Evolutionary conservation across 2,329 filamentous ascomycete species (phyloP).

Genomic region (Penicillium brevicompactum): DNA sequence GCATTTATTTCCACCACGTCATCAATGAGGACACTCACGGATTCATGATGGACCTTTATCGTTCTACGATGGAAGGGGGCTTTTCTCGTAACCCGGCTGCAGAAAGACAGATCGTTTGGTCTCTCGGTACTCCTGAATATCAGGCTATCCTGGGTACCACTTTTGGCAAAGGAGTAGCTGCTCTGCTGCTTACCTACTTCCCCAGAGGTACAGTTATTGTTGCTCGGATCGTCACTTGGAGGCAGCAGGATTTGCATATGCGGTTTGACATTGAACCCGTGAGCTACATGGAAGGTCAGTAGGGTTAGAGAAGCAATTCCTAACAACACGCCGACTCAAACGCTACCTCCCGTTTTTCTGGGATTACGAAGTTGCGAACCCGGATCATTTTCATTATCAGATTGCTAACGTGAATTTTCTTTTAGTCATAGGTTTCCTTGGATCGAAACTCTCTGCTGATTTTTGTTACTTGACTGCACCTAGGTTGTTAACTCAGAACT

Average conservation of each 20-base stretch:
- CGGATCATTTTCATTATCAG: not conserved
- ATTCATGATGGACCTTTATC: not conserved
- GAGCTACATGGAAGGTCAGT: not conserved
- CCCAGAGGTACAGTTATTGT: not conserved
- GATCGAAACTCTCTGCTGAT: too few relatives aligned
- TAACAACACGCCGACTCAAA: not conserved
- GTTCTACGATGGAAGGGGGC: not conserved
- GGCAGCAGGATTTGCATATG: not conserved
- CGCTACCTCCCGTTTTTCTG: not conserved
- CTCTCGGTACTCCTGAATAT: not conserved
- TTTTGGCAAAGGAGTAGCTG: slow-evolving; percentile 2
- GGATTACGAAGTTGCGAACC: not conserved
- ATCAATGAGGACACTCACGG: not conserved
- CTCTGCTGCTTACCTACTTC: not conserved
- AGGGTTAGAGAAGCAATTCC: not conserved
- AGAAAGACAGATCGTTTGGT: not conserved
- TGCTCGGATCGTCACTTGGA: not conserved
- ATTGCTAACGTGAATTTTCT: too few relatives aligned
- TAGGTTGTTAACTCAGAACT: too few relatives aligned
- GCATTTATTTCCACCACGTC: not conserved
- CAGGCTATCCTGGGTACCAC: slow-evolving; percentile 1
- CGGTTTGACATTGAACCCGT: not conserved
- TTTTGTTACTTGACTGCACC: too few relatives aligned
- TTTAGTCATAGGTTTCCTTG: too few relatives aligned
- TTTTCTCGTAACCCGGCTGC: not conserved